Conservation (phyloP, 2,329 filamentous ascomycete species). For the Ophiostoma populinum region DNA sequence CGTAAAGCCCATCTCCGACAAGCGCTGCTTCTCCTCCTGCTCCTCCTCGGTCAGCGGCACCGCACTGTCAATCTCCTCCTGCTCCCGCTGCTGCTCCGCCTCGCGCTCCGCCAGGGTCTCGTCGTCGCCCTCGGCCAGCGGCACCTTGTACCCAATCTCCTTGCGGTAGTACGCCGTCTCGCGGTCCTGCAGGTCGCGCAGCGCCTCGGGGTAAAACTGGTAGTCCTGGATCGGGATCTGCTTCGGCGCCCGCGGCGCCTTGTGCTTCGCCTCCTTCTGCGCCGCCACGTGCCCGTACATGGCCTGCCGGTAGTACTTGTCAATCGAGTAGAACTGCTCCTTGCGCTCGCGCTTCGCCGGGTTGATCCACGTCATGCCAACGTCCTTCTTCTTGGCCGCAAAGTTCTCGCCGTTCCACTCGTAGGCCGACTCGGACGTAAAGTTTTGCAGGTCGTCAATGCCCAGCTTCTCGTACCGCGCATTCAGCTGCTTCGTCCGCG, state of each 20-base stretch:
- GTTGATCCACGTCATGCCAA: slow-evolving; percentile 93
- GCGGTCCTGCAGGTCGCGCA: slow-evolving; percentile 82
- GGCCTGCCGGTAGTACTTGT: slow-evolving; percentile 92
- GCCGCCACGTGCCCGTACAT: slow-evolving; percentile 61
- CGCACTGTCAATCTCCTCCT: slow-evolving; percentile 85
- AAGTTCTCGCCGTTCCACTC: slow-evolving; percentile 99
- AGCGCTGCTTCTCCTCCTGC: slow-evolving; percentile 63
- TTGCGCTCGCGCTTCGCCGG: slow-evolving; percentile 96
- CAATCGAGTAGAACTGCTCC: slow-evolving; percentile 94
- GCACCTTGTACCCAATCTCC: slow-evolving; percentile 89
- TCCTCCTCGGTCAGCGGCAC: slow-evolving; percentile 79
- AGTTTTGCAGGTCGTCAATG: slow-evolving; percentile 93
- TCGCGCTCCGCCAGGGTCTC: slow-evolving; percentile 69
- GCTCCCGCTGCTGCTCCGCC: slow-evolving; percentile 71
- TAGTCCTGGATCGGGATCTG: slow-evolving; percentile 88
- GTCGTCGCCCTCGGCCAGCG: slow-evolving; percentile 73
- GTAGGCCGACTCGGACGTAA: slow-evolving; percentile 91
- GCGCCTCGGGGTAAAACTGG: slow-evolving; percentile 78
- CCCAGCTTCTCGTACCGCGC: slow-evolving; percentile 93
- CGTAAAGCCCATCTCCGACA: slow-evolving; percentile 73
- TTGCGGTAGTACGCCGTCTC: slow-evolving; percentile 94
- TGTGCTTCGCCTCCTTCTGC: slow-evolving; percentile 72
- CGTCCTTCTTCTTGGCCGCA: slow-evolving; percentile 70
- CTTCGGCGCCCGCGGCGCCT: slow-evolving; percentile 87
- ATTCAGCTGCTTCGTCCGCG: slow-evolving; percentile 76